These are phyloP conservation scores for Fusarium bactridioides DNA, from an alignment of 2,329 filamentous ascomycete genomes.

Conservation along the genomic window DNA sequence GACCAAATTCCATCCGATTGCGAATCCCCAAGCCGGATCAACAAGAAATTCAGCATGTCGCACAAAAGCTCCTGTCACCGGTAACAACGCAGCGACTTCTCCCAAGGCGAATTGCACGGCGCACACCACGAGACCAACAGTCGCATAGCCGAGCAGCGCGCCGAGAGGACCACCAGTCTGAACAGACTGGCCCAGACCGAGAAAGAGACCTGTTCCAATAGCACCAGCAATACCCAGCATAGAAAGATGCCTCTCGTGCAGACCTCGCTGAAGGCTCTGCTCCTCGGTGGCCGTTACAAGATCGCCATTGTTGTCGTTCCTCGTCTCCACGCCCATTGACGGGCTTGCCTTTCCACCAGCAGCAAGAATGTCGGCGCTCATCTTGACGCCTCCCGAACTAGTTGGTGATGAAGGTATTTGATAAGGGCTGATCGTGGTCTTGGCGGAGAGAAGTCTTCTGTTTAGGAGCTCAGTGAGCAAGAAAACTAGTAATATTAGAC, in stretches of 20 bases:
- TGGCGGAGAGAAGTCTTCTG: not conserved
- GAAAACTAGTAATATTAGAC: not conserved
- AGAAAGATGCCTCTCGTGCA: conserved; percentile 52
- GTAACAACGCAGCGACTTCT: conserved; percentile 57
- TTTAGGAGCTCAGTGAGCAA: not conserved
- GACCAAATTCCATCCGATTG: conserved; percentile 60
- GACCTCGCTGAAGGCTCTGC: conserved; percentile 36
- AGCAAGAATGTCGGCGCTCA: conserved; percentile 20
- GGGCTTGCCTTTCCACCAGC: conserved; percentile 8
- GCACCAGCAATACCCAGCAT: conserved; percentile 62
- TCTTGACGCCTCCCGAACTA: conserved; percentile 1
- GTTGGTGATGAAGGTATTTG: not conserved
- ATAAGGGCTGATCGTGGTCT: not conserved
- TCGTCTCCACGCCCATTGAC: conserved; percentile 6
- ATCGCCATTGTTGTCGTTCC: conserved; percentile 15
- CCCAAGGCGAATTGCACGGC: conserved; percentile 60
- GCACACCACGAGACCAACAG: conserved; percentile 55
- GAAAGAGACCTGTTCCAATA: conserved; percentile 53
- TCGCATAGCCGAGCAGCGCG: conserved; percentile 55
- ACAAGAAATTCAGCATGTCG: conserved; percentile 60
- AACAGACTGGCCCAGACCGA: conserved; percentile 53
- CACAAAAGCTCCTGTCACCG: conserved; percentile 58
- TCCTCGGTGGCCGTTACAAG: conserved; percentile 37
- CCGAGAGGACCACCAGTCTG: conserved; percentile 48
- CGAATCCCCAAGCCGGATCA: conserved; percentile 64